These are phyloP conservation scores for Fraxinus dipetala DNA, from an alignment of 305 asterid species.

Conservation along the genomic window DNA sequence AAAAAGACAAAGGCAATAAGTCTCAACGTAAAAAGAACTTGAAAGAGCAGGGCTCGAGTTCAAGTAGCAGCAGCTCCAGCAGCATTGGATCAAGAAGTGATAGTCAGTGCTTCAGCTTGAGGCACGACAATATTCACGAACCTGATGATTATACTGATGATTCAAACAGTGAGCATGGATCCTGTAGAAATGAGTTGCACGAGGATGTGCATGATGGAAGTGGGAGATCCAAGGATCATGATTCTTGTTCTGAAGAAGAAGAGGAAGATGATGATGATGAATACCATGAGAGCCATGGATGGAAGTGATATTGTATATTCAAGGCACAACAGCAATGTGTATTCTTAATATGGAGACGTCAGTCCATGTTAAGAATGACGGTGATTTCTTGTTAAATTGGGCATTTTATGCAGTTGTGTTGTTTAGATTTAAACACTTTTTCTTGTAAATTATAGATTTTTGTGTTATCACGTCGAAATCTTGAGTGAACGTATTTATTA, in stretches of 20 bases:
- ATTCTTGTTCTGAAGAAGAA: not conserved
- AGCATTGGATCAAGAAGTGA: slow-evolving; percentile 10
- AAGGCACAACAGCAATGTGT: slow-evolving; percentile 9
- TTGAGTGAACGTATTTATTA: not conserved
- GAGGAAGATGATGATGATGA: not conserved
- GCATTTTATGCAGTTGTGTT: not conserved
- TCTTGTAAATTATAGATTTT: not conserved
- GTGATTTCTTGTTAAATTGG: not conserved
- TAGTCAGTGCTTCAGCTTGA: slow-evolving; percentile 22
- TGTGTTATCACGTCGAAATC: not conserved
- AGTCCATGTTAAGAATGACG: not conserved
- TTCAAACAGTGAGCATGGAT: slow-evolving; percentile 13
- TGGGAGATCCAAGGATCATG: not conserved
- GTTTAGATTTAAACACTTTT: not conserved
- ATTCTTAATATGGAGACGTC: slow-evolving; percentile 12
- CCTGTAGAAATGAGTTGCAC: not conserved
- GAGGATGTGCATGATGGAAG: slow-evolving; percentile 3
- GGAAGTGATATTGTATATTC: slow-evolving; percentile 14
- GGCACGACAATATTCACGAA: slow-evolving; percentile 9
- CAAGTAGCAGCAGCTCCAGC: slow-evolving; percentile 10
- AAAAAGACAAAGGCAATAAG: not conserved
- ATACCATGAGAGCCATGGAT: not conserved
- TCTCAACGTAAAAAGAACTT: not conserved
- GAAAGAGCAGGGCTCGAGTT: slow-evolving; percentile 9
- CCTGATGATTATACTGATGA: slow-evolving; percentile 4